Base-by-base conservation (phyloP, 2,329 filamentous ascomycete species). In the Corynespora cassiicola region DNA sequence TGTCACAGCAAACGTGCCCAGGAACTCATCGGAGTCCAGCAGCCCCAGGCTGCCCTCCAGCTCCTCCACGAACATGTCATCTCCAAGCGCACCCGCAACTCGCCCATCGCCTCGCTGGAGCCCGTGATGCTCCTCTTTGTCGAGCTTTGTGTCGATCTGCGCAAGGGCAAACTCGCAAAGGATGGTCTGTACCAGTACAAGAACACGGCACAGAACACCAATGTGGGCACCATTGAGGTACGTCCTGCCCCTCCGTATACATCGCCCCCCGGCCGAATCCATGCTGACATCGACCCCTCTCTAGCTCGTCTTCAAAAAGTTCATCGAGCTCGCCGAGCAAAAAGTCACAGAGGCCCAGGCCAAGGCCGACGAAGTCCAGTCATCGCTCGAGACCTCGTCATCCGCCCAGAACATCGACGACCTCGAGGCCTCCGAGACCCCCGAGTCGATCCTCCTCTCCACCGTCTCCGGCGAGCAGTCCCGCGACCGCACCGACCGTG, bases 141-240 rank as follows among this genome's bases (percentile, higher is more conserved):
- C 64, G 90, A 97, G 75, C 83, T 97, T 44, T 96, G 88, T 56
- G 94, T 99, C 64, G 92, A 97, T 66, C 85, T 96, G 63, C 90
- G 94, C 76, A 99, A 97, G 77, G 94, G 94, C 61, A 99, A 99
- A 75, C 82, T 94, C 46, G 94, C 92, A 72, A 99, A 99, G 81
- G 94, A 99, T 76, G 94, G 94, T 47, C 81, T 99, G 31, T 99
- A 97, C 73, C 94, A 96, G 73, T 99, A 99, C 82, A 99, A 99
- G 81, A 99, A 99, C 73, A 97, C 96, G 57, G 92, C 91, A 39
- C 94, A 99, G 73, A 99, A 99, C 77, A 96, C 92, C 59, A 97
- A 97, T 69, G 90, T 99, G 56, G 90, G 84, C 60, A 99, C 94
- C 47, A 99, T 99, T 70, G 94, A 97, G 84, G 87, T 90, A 75